These are phyloP conservation scores for Scedosporium apiospermum DNA, from an alignment of 2,329 filamentous ascomycete species.

Conservation along the genomic window DNA sequence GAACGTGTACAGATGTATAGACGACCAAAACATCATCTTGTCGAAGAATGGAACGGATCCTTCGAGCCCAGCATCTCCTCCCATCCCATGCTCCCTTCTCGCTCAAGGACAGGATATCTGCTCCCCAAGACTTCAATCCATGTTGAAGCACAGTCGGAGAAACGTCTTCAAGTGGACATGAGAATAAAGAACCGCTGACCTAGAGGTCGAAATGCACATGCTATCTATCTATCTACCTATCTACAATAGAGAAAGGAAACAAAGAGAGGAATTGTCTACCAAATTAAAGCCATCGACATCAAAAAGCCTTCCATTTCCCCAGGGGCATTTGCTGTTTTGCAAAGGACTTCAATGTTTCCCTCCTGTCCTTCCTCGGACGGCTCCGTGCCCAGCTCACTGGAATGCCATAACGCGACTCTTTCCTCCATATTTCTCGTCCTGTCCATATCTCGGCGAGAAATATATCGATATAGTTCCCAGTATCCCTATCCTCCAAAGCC, in stretches of 20 bases:
- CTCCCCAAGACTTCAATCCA: too few relatives aligned
- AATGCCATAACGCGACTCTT: neutral
- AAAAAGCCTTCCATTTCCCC: neutral
- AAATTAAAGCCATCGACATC: neutral
- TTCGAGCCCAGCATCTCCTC: too few relatives aligned
- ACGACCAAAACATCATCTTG: too few relatives aligned
- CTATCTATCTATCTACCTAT: constrained; percentile 6
- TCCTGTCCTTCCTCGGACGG: too few relatives aligned
- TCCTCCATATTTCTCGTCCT: neutral
- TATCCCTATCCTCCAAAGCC: neutral
- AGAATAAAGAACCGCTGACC: neutral
- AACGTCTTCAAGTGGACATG: neutral
- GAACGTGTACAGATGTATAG: too few relatives aligned
- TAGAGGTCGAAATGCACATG: neutral
- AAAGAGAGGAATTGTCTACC: neutral
- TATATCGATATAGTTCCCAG: too few relatives aligned
- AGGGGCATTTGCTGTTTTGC: too few relatives aligned
- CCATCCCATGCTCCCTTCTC: too few relatives aligned
- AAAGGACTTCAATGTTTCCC: too few relatives aligned
- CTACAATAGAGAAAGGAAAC: neutral
- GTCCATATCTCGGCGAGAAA: neutral
- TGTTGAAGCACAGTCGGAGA: too few relatives aligned
- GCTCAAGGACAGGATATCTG: too few relatives aligned
- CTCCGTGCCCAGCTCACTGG: neutral
- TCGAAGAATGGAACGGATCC: too few relatives aligned